Conservation (phyloP, 2,329 filamentous ascomycete genomes). For the Cadophora gregata region DNA sequence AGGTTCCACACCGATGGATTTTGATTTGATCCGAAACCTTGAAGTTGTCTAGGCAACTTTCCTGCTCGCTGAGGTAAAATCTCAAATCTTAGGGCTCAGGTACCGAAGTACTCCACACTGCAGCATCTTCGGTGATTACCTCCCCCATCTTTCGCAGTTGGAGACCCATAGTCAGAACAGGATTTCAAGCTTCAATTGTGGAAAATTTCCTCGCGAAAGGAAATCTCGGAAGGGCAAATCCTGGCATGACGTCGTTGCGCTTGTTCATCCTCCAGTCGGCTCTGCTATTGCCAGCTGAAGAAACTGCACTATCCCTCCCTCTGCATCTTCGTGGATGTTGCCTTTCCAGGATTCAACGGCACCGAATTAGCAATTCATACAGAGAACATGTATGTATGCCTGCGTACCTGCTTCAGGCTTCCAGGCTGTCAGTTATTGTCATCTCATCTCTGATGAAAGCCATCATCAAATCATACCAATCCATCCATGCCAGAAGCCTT, state of each 20-base stretch:
- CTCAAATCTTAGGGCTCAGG: not conserved
- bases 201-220: no score
- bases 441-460: no score
- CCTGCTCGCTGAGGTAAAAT: not conserved
- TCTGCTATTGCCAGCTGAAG: not conserved
- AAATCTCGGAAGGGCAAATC: not conserved
- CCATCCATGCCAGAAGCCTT: not conserved
- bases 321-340: not conserved
- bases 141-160: not conserved
- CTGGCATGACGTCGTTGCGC: constrained; percentile 1
- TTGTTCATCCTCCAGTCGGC: not conserved
- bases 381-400: not conserved
- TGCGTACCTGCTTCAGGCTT: constrained; percentile 10
- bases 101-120: not conserved
- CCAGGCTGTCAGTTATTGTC: no score
- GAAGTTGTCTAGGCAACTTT: not conserved
- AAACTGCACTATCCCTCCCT: not conserved
- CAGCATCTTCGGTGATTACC: not conserved
- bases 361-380: not conserved
- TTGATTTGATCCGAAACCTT: not conserved
- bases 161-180: not conserved
- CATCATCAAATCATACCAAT: not conserved
- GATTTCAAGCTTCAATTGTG: not conserved
- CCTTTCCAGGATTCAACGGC: not conserved
- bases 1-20: constrained; percentile 13